Conservation (phyloP, 2,329 filamentous ascomycete genomes). For the Hansfordia pulvinata region DNA sequence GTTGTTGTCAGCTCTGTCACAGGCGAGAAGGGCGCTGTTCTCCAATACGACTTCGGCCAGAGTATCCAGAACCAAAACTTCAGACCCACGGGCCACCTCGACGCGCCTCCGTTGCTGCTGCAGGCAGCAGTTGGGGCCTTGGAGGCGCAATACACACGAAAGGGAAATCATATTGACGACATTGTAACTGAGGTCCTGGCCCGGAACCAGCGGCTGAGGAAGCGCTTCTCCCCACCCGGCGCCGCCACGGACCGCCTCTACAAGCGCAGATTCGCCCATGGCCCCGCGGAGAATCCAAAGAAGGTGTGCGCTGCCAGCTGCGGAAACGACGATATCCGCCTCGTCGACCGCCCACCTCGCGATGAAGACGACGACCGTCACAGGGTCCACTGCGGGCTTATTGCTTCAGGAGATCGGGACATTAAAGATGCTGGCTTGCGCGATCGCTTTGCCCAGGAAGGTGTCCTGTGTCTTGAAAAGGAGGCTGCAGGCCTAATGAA, state of each 20-base stretch:
- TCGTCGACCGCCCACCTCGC: too few relatives aligned
- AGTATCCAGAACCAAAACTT: background rate
- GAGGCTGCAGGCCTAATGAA: background rate
- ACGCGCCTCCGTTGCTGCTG: constrained; percentile 3
- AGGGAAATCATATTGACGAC: constrained; percentile 1
- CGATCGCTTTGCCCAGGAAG: background rate
- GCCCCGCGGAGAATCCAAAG: too few relatives aligned
- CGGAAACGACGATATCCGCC: background rate
- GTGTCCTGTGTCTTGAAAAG: constrained; percentile 1
- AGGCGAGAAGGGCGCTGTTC: constrained; percentile 1
- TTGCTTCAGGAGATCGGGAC: background rate
- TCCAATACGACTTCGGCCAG: constrained; percentile 4
- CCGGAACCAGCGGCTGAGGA: too few relatives aligned
- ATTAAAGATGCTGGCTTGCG: background rate
- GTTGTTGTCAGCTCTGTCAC: constrained; percentile 4
- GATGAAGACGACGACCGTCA: too few relatives aligned
- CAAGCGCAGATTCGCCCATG: background rate
- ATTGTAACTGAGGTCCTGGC: too few relatives aligned
- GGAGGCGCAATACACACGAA: too few relatives aligned
- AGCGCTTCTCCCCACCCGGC: background rate
- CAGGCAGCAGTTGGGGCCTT: constrained; percentile 2
- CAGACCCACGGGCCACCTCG: constrained; percentile 2
- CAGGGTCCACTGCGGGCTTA: background rate
- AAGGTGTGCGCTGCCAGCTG: background rate
- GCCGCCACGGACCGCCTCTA: background rate